Base-by-base conservation (phyloP, 768 basidiomycete genomes). In the Neoboletus brunneissimus region DNA sequence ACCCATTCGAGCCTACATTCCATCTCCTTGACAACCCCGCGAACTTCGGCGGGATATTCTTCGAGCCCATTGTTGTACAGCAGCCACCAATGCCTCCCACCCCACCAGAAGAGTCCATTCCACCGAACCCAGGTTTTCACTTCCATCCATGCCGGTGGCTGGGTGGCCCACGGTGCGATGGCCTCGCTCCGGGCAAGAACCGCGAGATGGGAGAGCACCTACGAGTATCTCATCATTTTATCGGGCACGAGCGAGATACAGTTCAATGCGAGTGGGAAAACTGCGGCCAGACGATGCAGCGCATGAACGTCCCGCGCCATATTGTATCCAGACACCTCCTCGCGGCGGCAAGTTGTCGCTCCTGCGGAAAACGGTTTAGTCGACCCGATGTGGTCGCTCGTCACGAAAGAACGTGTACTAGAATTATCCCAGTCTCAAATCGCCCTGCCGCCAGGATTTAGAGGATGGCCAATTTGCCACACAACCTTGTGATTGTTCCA, bases 161-260 rank as follows among this genome's bases (percentile, higher is more conserved):
- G 45, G 34, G 62, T 11, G 67, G 64, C 34, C 60, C 67, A 18
- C 54, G 0, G 11, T 69, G 68, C 53, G 38, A 61, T 25, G 69
- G 64, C 32, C 34, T 22, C 7, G 68, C 64, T 37, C 68, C 68
- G 1, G 69, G 69, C 4, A 68, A 46, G 32, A 69, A 71, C 46
- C 62, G 69, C n/a, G 68, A 69, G 25, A 69, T 69, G 68, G 64
- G 61, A 1, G 69, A 69, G 16, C 68, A 69, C 34, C 48, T 69
- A 7, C 59, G 68, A 1, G 48, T 38, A 0, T 50, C 16, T 4
- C 68, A 69, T 41, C 41, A 37, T 5, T 71, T 69, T 3, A 18
- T 67, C 18, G 68, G 68, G 11, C 69, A 68, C 48, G 68, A 69
- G 29, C 58, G 68, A 27, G 68, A 69, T 16, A 22, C 31, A 0